Conservation (phyloP, 768 basidiomycete genomes). For the Leccinum subgranulosum region DNA sequence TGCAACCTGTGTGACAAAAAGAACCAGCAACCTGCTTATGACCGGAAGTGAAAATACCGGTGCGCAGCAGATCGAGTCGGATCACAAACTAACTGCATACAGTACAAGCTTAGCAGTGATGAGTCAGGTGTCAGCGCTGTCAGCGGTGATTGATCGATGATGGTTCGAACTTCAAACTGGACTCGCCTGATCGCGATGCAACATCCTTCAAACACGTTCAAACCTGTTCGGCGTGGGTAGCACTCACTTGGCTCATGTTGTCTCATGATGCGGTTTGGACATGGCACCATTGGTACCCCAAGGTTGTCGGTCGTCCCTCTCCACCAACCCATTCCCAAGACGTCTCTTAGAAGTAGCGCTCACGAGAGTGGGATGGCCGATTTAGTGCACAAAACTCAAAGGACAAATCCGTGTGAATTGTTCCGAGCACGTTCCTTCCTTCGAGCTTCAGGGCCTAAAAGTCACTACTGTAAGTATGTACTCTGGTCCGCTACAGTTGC, state of each 20-base stretch:
- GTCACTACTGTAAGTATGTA: no score
- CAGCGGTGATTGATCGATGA: neutral
- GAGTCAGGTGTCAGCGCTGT: neutral
- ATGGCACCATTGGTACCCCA: neutral
- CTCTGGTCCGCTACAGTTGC: no score
- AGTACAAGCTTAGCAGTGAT: no score
- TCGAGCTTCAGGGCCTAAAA: no score
- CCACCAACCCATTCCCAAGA: neutral
- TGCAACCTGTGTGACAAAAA: no score
- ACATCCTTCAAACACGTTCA: neutral
- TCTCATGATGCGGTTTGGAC: neutral
- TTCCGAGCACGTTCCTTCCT: no score
- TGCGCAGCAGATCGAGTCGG: neutral
- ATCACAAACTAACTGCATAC: neutral
- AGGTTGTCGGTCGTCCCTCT: neutral
- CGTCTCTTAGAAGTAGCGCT: no score
- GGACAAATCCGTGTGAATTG: no score
- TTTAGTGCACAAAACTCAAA: no score
- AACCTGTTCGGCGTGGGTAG: neutral
- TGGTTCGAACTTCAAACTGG: neutral
- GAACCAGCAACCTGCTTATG: neutral
- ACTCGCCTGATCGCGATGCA: neutral
- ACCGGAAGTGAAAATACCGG: neutral
- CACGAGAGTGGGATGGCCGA: no score
- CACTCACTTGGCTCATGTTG: no score